Evolutionary conservation across 805 yeast genomes (phyloP), one percentile per base, ranked within the genome.

Genomic region (Metschnikowia aberdeeniae): DNA sequence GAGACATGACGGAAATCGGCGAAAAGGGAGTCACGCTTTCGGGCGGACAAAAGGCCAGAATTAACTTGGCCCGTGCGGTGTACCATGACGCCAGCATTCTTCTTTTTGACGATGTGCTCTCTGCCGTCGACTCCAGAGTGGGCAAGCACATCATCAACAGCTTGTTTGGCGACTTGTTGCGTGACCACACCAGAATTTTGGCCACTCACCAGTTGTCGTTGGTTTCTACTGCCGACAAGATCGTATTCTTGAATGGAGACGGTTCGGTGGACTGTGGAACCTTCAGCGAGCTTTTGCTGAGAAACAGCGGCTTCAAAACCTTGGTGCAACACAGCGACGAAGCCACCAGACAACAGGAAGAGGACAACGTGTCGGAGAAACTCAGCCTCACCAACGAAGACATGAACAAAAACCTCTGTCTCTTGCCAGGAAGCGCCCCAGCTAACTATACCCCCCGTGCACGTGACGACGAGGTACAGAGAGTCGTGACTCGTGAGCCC

Each of bases 311-410:
- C 7, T 82, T 86, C 56, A 64, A 63, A 17, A 69, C 73, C 11
- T 67, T 84, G 54, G 70, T 82, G 66, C 73, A 76, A 35, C 78
- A 64, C 53, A 66, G 73, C 46, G 46, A 53, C 29, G 64, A 60
- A 11, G 42, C 45, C 13, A 46, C 46, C 12, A 47, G 61, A 62
- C 42, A 40, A 13, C 52, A 70, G 44, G 62, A 67, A 14, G 60
- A 14, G 52, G 58, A 40, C 71, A 65, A 45, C 57, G 75, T 54
- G 17, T 39, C 34, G 13, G 43, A 37, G 13, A 36, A 34, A 5
- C 9, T 34, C 14, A 39, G 42, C 37, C 36, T 35, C 45, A 44
- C 48, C 26, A 41, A 47, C 10, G 49, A 36, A 6, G 46, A 46
- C 14, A 26, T 35, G 3, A 12, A 24, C 10, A 41, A 31, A 27